Conservation (phyloP, 2,329 filamentous ascomycete species). For the Fusarium veterinarium region DNA sequence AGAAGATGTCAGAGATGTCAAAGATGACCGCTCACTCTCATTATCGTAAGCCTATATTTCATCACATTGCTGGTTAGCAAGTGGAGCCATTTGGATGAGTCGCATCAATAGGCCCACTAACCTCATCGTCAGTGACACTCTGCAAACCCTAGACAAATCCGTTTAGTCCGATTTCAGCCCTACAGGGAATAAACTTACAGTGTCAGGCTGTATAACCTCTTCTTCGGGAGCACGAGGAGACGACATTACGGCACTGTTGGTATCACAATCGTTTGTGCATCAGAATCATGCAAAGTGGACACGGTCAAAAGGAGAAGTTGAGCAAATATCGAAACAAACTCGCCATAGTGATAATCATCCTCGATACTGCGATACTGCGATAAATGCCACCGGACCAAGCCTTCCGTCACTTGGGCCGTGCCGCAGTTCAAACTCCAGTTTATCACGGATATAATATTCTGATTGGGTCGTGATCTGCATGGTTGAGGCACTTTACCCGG, state of each 20-base stretch:
- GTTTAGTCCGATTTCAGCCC: not conserved
- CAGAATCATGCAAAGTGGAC: not conserved
- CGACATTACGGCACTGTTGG: not conserved
- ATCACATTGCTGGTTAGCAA: conserved; percentile 10
- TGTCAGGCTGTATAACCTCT: conserved; percentile 1
- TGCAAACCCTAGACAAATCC: conserved; percentile 15
- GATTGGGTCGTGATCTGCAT: conserved; percentile 5
- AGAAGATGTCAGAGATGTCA: conserved; percentile 46
- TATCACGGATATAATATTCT: not conserved
- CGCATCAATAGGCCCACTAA: conserved; percentile 9
- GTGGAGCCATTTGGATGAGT: not conserved
- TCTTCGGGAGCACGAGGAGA: conserved; percentile 2
- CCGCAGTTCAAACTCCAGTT: not conserved
- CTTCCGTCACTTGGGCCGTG: not conserved
- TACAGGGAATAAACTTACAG: not conserved
- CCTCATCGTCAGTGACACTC: conserved; percentile 34
- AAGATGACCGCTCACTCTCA: conserved; percentile 31
- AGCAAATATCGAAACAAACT: not conserved
- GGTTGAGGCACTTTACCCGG: not conserved
- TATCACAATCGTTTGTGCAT: not conserved
- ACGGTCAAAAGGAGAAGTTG: not conserved
- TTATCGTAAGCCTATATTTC: conserved; percentile 23
- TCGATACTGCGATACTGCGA: conserved; percentile 5
- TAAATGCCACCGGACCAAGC: not conserved
- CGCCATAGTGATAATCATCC: not conserved